These are phyloP conservation scores for Mangifera indica DNA, from an alignment of 345 rosid genomes.

Conservation along the genomic window DNA sequence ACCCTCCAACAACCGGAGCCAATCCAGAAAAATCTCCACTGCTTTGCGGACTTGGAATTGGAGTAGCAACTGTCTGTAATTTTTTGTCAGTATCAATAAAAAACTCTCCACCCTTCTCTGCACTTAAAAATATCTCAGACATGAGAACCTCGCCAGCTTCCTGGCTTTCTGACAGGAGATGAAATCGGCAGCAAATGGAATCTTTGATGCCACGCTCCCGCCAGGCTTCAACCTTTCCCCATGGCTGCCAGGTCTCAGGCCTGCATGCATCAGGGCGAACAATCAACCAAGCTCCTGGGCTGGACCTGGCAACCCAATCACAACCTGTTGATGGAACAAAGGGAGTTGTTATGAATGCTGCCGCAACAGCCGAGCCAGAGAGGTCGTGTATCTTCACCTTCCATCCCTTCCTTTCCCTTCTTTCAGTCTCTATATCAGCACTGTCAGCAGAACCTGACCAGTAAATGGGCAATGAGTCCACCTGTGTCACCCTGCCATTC, in stretches of 20 bases:
- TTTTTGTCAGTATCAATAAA: constrained; percentile 80
- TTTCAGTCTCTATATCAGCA: constrained; percentile 54
- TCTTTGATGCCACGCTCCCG: constrained; percentile 93
- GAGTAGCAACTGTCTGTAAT: constrained; percentile 57
- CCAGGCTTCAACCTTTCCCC: constrained; percentile 98
- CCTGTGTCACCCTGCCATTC: constrained; percentile 61
- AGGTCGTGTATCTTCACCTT: constrained; percentile 97
- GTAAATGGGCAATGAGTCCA: constrained; percentile 62
- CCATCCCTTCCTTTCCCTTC: constrained; percentile 97
- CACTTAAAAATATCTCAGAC: constrained; percentile 77
- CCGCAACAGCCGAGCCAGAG: constrained; percentile 94
- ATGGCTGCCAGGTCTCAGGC: constrained; percentile 93
- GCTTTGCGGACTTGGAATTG: constrained; percentile 87
- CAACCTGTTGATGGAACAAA: constrained; percentile 94
- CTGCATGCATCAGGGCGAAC: constrained; percentile 77
- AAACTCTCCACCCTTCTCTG: constrained; percentile 93
- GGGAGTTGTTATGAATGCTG: constrained; percentile 97
- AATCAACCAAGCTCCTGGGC: constrained; percentile 95
- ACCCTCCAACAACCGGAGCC: constrained; percentile 60
- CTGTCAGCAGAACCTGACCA: constrained; percentile 58
- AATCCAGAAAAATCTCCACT: constrained; percentile 86
- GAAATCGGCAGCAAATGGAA: constrained; percentile 81
- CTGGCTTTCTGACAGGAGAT: constrained; percentile 71
- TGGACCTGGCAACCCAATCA: constrained; percentile 98
- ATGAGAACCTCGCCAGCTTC: constrained; percentile 76